Conservation (phyloP, 352 stramenopile genomes). For the Pythium folliculosum region DNA sequence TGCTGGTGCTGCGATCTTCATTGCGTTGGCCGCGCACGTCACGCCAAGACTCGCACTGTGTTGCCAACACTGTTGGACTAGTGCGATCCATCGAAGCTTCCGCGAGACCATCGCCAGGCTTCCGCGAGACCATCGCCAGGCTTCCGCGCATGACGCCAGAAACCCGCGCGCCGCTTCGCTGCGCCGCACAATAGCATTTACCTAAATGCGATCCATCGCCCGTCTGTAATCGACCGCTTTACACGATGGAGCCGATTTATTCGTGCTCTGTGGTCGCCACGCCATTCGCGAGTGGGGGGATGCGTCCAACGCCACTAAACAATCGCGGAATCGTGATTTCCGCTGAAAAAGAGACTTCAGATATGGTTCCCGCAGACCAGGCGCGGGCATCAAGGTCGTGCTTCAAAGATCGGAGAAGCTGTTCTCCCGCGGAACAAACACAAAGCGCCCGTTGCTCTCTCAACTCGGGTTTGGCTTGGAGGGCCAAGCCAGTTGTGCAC, state of each 20-base stretch:
- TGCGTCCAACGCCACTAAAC: not conserved
- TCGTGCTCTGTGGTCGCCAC: too few species aligned
- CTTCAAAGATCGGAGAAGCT: not conserved
- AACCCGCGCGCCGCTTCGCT: conserved; percentile 13
- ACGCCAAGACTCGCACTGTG: not conserved
- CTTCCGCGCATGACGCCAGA: conserved; percentile 14
- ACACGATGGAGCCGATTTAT: not conserved
- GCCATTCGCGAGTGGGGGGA: not conserved
- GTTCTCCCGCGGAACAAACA: not conserved
- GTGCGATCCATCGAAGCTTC: conserved; percentile 17
- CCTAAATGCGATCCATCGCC: conserved; percentile 1
- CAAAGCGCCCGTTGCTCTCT: not conserved
- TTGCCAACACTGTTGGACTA: too few species aligned
- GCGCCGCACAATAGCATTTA: not conserved
- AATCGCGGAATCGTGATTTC: conserved; percentile 4
- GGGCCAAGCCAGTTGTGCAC: not conserved
- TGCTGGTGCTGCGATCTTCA: not conserved
- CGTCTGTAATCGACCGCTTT: not conserved
- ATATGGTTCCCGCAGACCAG: not conserved
- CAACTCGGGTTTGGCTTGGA: not conserved
- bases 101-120: not conserved
- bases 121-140: conserved; percentile 2
- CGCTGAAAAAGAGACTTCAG: conserved; percentile 2
- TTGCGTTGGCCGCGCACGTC: conserved; percentile 1
- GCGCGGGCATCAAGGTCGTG: not conserved